These are phyloP conservation scores for Nakaseomyces kungkrabaensis DNA, from an alignment of 1,139 yeast genomes.

Conservation along the genomic window DNA sequence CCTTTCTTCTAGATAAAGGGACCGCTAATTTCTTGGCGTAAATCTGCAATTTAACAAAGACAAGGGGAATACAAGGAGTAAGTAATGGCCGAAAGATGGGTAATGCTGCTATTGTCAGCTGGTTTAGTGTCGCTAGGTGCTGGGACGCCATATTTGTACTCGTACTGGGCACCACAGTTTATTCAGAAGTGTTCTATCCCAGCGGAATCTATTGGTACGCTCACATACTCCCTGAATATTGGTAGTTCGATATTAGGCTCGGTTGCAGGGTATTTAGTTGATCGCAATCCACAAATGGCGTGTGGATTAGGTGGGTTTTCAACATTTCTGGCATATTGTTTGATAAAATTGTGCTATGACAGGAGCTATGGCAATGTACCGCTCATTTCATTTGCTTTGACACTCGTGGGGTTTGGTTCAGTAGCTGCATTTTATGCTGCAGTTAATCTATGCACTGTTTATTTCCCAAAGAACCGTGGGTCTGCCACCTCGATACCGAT, in stretches of 20 bases:
- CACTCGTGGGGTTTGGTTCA: constrained; percentile 54
- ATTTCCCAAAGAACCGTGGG: constrained; percentile 62
- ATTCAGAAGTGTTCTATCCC: constrained; percentile 47
- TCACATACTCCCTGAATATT: constrained; percentile 50
- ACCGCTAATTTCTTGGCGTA: no score
- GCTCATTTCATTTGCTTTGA: constrained; percentile 41
- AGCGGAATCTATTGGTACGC: constrained; percentile 51
- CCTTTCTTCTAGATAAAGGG: no score
- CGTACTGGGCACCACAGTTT: constrained; percentile 64
- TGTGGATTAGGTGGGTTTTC: constrained; percentile 44
- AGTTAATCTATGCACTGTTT: constrained; percentile 57
- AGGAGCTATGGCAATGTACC: constrained; percentile 26
- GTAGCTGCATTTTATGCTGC: constrained; percentile 55
- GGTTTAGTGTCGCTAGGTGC: constrained; percentile 40
- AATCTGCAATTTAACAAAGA: no score
- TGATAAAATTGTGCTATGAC: constrained; percentile 31
- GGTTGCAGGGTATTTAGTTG: constrained; percentile 59
- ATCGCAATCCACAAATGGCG: constrained; percentile 42
- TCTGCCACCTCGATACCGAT: constrained; percentile 59
- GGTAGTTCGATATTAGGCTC: constrained; percentile 64
- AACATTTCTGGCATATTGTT: constrained; percentile 35
- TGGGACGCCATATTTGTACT: constrained; percentile 66
- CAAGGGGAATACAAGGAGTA: no score
- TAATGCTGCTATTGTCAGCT: constrained; percentile 19
- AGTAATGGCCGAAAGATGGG: not conserved